Conservation (phyloP, 352 stramenopile genomes). For the Aphanomyces cochlioides region DNA sequence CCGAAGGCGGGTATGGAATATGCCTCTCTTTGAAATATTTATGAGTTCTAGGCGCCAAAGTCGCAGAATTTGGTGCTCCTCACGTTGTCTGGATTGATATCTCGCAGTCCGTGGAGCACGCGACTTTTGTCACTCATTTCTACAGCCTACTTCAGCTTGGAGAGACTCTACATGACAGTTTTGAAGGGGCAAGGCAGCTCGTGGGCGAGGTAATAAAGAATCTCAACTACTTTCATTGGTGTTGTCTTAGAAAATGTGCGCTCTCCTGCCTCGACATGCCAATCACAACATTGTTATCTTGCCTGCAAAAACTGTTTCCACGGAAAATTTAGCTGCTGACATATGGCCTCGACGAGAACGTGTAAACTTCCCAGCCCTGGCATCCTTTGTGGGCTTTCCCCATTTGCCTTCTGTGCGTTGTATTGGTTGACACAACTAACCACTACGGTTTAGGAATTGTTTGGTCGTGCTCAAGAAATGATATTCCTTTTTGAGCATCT, state of each 20-base stretch:
- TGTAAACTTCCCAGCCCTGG: background rate
- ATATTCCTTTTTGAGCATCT: background rate
- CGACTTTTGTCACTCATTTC: slow-evolving; percentile 2
- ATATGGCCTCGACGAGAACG: background rate
- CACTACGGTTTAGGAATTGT: background rate
- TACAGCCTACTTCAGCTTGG: background rate
- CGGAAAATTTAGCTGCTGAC: too few species aligned
- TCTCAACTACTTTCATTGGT: too few species aligned
- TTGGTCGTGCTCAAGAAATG: background rate
- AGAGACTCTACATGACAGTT: background rate
- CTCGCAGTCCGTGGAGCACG: background rate
- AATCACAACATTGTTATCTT: too few species aligned
- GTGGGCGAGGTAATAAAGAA: too few species aligned
- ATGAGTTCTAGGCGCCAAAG: background rate
- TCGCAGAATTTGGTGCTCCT: background rate
- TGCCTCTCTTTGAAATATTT: background rate
- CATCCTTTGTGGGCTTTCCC: slow-evolving; percentile 8
- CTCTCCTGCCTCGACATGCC: too few species aligned
- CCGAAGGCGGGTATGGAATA: background rate
- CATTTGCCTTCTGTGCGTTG: background rate
- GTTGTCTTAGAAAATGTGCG: too few species aligned
- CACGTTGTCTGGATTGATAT: slow-evolving; percentile 3
- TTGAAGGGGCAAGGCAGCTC: background rate
- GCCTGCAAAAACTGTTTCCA: too few species aligned
- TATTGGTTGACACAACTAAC: too few species aligned